Evolutionary conservation across 129 eudicot species (phyloP), one percentile per base, ranked within the genome.

Genomic region (Gnaphalium uliginosum): DNA sequence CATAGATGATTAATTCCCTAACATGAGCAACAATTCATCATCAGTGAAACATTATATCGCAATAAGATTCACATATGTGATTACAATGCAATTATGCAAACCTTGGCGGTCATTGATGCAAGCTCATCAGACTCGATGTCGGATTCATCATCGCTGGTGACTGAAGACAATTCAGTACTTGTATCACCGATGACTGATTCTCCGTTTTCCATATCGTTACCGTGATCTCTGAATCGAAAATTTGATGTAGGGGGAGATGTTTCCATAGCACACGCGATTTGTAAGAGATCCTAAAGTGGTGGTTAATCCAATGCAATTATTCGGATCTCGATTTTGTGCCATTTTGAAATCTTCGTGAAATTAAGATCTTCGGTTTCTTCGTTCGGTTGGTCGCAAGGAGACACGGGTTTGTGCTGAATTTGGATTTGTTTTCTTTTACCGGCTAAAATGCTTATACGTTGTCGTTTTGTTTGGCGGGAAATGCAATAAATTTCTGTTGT

Each of bases 81-180:
- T 67, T 43, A 43, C 46, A 19, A n/a, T 66, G n/a, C n/a, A n/a
- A n/a, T n/a, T n/a, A 8, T 66, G 17, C 26, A 51, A 71, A 86
- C 97, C 97, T 88, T 91, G 25, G 89, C 97, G 5, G 97, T 88
- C 93, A 91, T 91, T 74, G 94, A 86, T 7, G 84, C 82, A 37
- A 91, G 91, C 72, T 91, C 94, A 17, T 79, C 62, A 33, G 86
- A 85, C 27, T 66, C 87, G 22, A 81, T 83, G 1, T 72, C 83
- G 30, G 76, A 79, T 61, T 82, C 83, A 69, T 80, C 84, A 69
- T 80, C 81, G 72, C 88, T 78, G 4, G 86, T 27, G 72, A 86
- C 84, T 0, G 86, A 90, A n/a, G 84, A 78, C 41, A 81, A 79
- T 3, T 77, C 85, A 29, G 78, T 62, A 30, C 75, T 72, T 22